phyloP scores from a whole-genome alignment of 106 monocot genomes.

The Vanilla planifolia region DNA sequence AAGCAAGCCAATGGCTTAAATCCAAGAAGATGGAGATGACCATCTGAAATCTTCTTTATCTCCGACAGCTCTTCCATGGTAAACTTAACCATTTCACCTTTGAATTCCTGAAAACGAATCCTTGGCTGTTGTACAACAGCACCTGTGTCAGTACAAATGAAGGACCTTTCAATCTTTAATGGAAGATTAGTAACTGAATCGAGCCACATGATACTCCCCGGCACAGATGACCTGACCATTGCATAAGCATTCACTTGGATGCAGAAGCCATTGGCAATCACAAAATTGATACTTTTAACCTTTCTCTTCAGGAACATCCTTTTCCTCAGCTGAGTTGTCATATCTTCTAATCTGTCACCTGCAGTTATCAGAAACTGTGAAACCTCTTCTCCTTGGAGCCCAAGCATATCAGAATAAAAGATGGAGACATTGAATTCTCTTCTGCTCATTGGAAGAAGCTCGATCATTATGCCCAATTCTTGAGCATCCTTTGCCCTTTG shows the following conservation, averaged over 20 bases:
- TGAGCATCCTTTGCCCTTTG: constrained; percentile 93
- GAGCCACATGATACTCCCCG: constrained; percentile 78
- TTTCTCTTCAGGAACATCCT: constrained; percentile 84
- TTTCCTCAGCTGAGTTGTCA: constrained; percentile 78
- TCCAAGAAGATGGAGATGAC: constrained; percentile 73
- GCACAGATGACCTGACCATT: constrained; percentile 64
- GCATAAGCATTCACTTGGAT: constrained; percentile 88
- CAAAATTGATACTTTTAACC: constrained; percentile 55
- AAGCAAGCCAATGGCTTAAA: constrained; percentile 85
- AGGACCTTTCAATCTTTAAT: constrained; percentile 72
- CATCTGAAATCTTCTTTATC: constrained; percentile 64
- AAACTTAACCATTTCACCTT: constrained; percentile 58
- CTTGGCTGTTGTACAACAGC: constrained; percentile 47
- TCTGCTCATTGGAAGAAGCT: constrained; percentile 81
- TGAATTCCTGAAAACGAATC: constrained; percentile 58
- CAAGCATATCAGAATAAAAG: constrained; percentile 79
- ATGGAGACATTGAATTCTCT: constrained; percentile 64
- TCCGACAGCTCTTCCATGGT: constrained; percentile 60
- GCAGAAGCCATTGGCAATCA: constrained; percentile 46
- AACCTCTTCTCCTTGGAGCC: constrained; percentile 59
- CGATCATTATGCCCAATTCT: constrained; percentile 85
- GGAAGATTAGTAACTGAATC: constrained; percentile 87
- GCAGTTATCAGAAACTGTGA: constrained; percentile 57
- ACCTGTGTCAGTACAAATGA: constrained; percentile 87
- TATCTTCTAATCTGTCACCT: constrained; percentile 75